Conservation (phyloP, 2,329 filamentous ascomycete species). For the Xylaria sp. region DNA sequence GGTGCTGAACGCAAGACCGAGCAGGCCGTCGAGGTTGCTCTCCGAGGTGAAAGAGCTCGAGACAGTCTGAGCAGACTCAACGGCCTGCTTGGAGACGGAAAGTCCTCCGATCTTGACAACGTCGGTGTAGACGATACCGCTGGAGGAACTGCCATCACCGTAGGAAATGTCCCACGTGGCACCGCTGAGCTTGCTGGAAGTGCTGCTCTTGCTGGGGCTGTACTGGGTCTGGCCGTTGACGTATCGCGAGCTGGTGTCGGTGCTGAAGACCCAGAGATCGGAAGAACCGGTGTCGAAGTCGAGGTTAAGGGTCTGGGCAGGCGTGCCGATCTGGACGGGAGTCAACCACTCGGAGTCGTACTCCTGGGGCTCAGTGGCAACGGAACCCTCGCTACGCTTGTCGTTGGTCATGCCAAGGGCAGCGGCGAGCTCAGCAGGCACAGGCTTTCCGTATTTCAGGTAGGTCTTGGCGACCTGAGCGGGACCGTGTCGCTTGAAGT, state of each 20-base stretch:
- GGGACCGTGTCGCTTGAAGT: slow-evolving; percentile 38
- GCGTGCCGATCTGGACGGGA: slow-evolving; percentile 45
- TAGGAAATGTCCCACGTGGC: slow-evolving; percentile 43
- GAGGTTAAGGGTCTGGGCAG: slow-evolving; percentile 43
- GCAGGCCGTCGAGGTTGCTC: slow-evolving; percentile 42
- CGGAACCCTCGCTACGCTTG: slow-evolving; percentile 36
- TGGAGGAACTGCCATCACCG: slow-evolving; percentile 44
- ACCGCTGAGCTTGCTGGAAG: slow-evolving; percentile 35
- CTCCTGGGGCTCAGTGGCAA: slow-evolving; percentile 31
- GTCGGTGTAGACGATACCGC: slow-evolving; percentile 48
- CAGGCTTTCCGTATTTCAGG: slow-evolving; percentile 39
- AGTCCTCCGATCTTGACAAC: slow-evolving; percentile 41
- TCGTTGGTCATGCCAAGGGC: slow-evolving; percentile 26
- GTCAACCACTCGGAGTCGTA: slow-evolving; percentile 42
- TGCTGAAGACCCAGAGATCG: slow-evolving; percentile 47
- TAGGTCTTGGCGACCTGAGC: slow-evolving; percentile 41
- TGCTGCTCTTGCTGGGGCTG: slow-evolving; percentile 40
- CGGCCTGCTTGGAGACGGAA: slow-evolving; percentile 38
- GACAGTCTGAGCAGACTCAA: slow-evolving; percentile 43
- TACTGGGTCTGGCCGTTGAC: slow-evolving; percentile 42
- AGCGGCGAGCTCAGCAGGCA: slow-evolving; percentile 36
- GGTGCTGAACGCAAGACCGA: slow-evolving; percentile 45
- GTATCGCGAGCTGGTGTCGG: slow-evolving; percentile 31
- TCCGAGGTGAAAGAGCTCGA: slow-evolving; percentile 43
- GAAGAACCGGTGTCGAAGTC: slow-evolving; percentile 48